phyloP scores from a whole-genome alignment of 2,329 filamentous ascomycete genomes.

The Nemania sp. region DNA sequence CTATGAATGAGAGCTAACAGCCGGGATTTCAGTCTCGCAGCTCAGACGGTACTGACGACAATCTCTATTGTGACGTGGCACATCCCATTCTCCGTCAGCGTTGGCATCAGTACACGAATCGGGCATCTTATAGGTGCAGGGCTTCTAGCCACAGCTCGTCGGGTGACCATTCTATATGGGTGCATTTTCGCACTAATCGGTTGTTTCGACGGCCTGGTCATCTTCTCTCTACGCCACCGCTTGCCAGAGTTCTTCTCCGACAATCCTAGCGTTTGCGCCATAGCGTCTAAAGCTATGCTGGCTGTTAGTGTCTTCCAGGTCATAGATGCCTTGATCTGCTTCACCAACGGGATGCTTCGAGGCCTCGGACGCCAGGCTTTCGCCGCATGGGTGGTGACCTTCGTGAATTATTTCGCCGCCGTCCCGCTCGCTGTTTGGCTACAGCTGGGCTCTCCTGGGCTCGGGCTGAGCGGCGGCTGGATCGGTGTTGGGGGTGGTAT shows the following conservation, averaged over 20 bases:
- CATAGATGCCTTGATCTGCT: conserved; percentile 39
- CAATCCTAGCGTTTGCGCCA: conserved; percentile 29
- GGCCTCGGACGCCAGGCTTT: conserved; percentile 46
- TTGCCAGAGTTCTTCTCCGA: conserved; percentile 42
- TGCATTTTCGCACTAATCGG: conserved; percentile 41
- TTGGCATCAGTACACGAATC: conserved; percentile 48
- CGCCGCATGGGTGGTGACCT: conserved; percentile 45
- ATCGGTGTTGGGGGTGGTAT: conserved; percentile 43
- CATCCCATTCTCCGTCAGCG: conserved; percentile 48
- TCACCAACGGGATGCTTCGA: conserved; percentile 46
- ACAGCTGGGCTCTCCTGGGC: conserved; percentile 40
- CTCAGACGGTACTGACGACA: conserved; percentile 48
- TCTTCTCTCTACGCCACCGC: conserved; percentile 39
- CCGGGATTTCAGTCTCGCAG: too few relatives aligned
- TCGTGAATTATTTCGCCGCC: conserved; percentile 45
- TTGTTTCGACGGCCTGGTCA: conserved; percentile 39
- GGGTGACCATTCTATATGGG: conserved; percentile 41
- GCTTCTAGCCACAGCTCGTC: conserved; percentile 39
- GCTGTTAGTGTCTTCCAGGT: conserved; percentile 43
- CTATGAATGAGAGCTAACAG: too few relatives aligned
- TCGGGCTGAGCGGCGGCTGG: conserved; percentile 44
- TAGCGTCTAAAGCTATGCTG: conserved; percentile 35
- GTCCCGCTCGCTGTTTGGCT: conserved; percentile 47
- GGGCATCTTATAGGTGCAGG: conserved; percentile 50
- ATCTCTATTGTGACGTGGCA: conserved; percentile 49